A percentile compares a stretch with the other conserved stretches of the same genome.
Conservation (phyloP, 192 early-diverging fungal species). For the Coemansia sp. region DNA sequence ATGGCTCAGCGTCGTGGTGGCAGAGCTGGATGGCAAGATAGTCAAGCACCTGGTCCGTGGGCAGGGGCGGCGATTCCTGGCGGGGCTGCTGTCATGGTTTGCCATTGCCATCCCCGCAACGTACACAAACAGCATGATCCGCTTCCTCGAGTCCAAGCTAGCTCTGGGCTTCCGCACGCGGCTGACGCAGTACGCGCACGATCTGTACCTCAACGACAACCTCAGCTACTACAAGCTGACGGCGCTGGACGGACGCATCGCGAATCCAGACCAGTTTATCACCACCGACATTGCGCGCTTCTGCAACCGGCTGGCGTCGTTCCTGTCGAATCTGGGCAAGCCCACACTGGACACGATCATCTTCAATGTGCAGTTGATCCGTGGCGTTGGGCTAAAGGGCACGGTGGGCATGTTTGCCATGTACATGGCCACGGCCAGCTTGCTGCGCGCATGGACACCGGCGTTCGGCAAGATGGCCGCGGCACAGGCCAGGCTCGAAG, state of each 20-base stretch:
- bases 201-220: constrained; percentile 76
- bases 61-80: constrained; percentile 70
- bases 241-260: constrained; percentile 83
- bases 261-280: constrained; percentile 83
- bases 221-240: constrained; percentile 92
- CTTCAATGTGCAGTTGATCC: constrained; percentile 84
- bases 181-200: constrained; percentile 85
- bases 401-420: constrained; percentile 74
- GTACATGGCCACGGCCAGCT: constrained; percentile 68
- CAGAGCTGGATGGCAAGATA: constrained; percentile 86
- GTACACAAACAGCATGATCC: constrained; percentile 96
- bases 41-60: constrained; percentile 89
- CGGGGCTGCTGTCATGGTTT: constrained; percentile 82
- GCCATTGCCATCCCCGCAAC: constrained; percentile 91
- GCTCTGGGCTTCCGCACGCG: constrained; percentile 78
- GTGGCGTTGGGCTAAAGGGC: constrained; percentile 79
- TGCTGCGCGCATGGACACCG: constrained; percentile 83
- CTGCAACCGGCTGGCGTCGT: constrained; percentile 72
- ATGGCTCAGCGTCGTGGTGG: constrained; percentile 87
- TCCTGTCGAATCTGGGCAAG: constrained; percentile 93
- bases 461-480: constrained; percentile 94
- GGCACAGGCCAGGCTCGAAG: constrained; percentile 81
- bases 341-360: constrained; percentile 91
- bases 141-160: constrained; percentile 48
- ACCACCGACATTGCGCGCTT: constrained; percentile 92